phyloP scores from a whole-genome alignment of 192 early-diverging fungal species.

The Coemansia sp. region DNA sequence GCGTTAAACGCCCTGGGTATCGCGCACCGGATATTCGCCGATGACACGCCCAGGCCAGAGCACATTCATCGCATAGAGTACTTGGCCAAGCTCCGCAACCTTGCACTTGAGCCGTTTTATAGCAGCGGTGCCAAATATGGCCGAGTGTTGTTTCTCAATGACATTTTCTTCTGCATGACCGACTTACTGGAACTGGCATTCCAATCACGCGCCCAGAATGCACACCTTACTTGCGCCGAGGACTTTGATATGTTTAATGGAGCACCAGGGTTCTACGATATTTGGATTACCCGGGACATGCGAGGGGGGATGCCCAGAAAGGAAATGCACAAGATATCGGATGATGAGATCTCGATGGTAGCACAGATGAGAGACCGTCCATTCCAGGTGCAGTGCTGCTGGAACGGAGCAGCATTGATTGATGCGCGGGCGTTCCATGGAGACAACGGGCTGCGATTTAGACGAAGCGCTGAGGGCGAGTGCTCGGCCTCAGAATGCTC shows the following conservation, averaged over 20 bases:
- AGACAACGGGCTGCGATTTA: slow-evolving; percentile 16
- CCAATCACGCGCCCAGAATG: slow-evolving; percentile 46
- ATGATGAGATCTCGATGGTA: slow-evolving; percentile 24
- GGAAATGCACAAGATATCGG: slow-evolving; percentile 33
- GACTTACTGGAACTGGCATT: slow-evolving; percentile 56
- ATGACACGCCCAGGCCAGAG: not conserved
- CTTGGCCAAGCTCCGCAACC: no score
- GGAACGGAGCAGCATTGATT: no score
- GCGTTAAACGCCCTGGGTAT: no score
- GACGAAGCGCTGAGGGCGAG: slow-evolving; percentile 31
- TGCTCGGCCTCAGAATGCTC: slow-evolving; percentile 22
- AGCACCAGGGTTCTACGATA: slow-evolving; percentile 47
- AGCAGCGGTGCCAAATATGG: slow-evolving; percentile 13
- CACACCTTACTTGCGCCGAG: slow-evolving; percentile 58
- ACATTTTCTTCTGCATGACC: slow-evolving; percentile 49
- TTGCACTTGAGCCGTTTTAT: slow-evolving; percentile 47
- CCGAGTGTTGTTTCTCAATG: slow-evolving; percentile 52
- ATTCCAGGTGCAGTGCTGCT: no score
- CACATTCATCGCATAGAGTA: no score
- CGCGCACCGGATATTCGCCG: no score
- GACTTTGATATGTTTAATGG: slow-evolving; percentile 44
- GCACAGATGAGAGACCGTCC: no score
- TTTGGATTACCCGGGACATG: slow-evolving; percentile 57
- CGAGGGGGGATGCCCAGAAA: slow-evolving; percentile 35
- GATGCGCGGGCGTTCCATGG: not conserved